Evolutionary conservation across 306 rosid genomes (phyloP).

Genomic region (Glycine tomentella): DNA sequence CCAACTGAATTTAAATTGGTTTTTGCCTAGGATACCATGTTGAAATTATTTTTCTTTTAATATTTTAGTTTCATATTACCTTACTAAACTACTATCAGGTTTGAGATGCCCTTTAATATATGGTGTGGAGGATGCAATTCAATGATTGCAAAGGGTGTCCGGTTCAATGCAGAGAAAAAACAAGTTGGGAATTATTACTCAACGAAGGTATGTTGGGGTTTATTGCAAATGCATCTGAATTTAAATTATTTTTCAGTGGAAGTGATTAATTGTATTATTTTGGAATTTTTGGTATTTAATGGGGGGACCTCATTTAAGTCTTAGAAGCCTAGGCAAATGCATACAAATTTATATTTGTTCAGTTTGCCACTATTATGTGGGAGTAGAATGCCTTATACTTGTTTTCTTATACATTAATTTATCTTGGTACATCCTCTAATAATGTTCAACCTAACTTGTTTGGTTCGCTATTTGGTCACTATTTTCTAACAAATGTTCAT

Average conservation of each 20-base stretch:
- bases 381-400: neutral
- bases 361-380: neutral
- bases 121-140: slow-evolving; percentile 99
- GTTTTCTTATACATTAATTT: too few relatives aligned
- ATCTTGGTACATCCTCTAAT: neutral
- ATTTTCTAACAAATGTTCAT: slow-evolving; percentile 26
- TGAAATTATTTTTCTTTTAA: slow-evolving; percentile 1
- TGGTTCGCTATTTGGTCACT: neutral
- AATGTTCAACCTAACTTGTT: neutral
- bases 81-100: slow-evolving; percentile 55
- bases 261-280: slow-evolving; percentile 11
- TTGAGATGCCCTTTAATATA: slow-evolving; percentile 94
- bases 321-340: neutral
- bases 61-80: slow-evolving; percentile 1
- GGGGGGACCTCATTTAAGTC: neutral
- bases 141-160: slow-evolving; percentile 97
- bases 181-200: slow-evolving; percentile 97
- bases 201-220: slow-evolving; percentile 67
- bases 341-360: slow-evolving; percentile 6
- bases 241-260: slow-evolving; percentile 1
- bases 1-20: neutral
- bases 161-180: slow-evolving; percentile 96
- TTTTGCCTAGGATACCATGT: neutral
- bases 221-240: slow-evolving; percentile 21
- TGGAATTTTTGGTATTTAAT: neutral